Conservation (phyloP, 2,329 filamentous ascomycete genomes). For the Colletotrichum viniferum region DNA sequence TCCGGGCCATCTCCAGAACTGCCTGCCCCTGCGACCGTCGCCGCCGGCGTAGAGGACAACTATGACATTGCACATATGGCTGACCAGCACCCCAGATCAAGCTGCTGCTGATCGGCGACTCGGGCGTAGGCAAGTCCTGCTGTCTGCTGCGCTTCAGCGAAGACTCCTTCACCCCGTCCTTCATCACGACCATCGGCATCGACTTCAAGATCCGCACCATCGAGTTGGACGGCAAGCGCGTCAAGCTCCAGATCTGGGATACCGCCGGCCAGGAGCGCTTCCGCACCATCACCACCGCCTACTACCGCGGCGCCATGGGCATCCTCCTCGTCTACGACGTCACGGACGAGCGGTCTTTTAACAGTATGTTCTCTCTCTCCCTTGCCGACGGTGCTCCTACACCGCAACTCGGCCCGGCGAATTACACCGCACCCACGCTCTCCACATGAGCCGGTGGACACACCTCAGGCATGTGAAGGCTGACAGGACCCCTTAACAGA, state of each 20-base stretch:
- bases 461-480: slow-evolving; percentile 2
- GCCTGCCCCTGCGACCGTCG: not conserved
- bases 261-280: slow-evolving; percentile 98
- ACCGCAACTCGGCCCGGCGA: not conserved
- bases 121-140: slow-evolving; percentile 96
- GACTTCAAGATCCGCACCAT: slow-evolving; percentile 99
- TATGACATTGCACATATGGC: slow-evolving; percentile 22
- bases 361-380: slow-evolving; percentile 67
- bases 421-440: not conserved
- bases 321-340: slow-evolving; percentile 98
- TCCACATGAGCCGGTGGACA: not conserved
- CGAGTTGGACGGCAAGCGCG: slow-evolving; percentile 96
- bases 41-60: slow-evolving; percentile 16
- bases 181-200: slow-evolving; percentile 99
- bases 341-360: slow-evolving; percentile 93
- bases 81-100: slow-evolving; percentile 72
- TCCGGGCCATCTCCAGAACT: not conserved
- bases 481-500: slow-evolving; percentile 59
- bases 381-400: not conserved
- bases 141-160: slow-evolving; percentile 96
- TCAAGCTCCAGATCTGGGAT: slow-evolving; percentile 99
- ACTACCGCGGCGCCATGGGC: slow-evolving; percentile 98
- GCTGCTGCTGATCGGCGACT: slow-evolving; percentile 94
- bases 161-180: slow-evolving; percentile 95
- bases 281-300: slow-evolving; percentile 97